Base-by-base conservation (phyloP, 305 asterid genomes). In the Striga hermonthica region DNA sequence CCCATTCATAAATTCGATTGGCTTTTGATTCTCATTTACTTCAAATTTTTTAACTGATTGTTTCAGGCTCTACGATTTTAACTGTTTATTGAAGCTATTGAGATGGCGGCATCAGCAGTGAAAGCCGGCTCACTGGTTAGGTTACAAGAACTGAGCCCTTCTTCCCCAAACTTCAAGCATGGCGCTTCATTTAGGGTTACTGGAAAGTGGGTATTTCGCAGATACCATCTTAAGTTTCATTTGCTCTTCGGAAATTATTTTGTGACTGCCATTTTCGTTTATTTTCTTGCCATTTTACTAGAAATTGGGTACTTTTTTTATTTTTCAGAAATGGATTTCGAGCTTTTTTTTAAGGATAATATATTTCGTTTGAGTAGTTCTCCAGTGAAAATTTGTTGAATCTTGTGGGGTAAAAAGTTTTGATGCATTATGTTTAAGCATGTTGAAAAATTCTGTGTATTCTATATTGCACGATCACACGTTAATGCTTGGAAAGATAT, bases 161-260 rank as follows among this genome's bases (percentile, higher is more conserved):
- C 89, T 73, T 84, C 93, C 0, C 79, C 93, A 52, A 74, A 67
- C 50, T 92, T 92, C 82, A 89, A 75, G 82, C 82, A 83, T 62
- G 97, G 94, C 11, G 84, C 83, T 13, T 83, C 98, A 0, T 66
- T 87, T 74, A 85, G 98, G 67, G 90, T 92, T 4, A 89, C 89
- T 60, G 98, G 97, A 78, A 92, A 81, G 98, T 92, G 53, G 49
- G 95, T 80, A 9, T 60, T 72, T 57, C 38, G 3, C n/a, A 45
- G 59, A 45, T 41, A 36, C 34, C 7, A 35, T 70, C 9, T 49
- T 11, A 49, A 49, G 22, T 49, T 13, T 11, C 4, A 11, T 41
- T 41, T 6, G 7, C 0, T 41, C 10, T 41, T 41, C 6, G 47
- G 2, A 41, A 41, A 8, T 41, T 10, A 41, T 4, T 41, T 4